Evolutionary conservation across 2,329 filamentous ascomycete species (phyloP), one percentile per base, ranked within the genome.

Genomic region (Juglanconis juglandina): DNA sequence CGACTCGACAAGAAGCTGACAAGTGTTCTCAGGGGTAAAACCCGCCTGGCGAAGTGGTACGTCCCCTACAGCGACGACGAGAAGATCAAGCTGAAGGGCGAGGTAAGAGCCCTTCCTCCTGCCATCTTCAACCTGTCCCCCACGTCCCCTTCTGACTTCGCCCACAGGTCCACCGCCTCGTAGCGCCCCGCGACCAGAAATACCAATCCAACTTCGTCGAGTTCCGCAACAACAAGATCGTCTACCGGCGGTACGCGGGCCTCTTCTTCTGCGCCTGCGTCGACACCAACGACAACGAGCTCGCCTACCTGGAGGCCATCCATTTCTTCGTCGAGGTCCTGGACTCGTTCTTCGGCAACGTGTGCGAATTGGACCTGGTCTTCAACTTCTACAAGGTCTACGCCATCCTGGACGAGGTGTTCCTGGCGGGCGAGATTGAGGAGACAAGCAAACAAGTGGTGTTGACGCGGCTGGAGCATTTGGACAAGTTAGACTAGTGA

Each of bases 161-260:
- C n/a, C 62, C 59, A 53, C 68, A 92, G 89, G 91, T 98, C 69
- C 95, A 99, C 82, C 93, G 95, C 65, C 92, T 99, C 68, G 94
- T 99, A 63, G 95, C 95, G 0, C 95, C 95, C 6, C 91, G 95
- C 72, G 95, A 99, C 77, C 95, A 99, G 74, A 99, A 99, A 75
- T 96, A 99, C 81, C 95, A 99, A 76, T 96, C 92, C 78, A 99
- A 99, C 80, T 99, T 99, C 72, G 95, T 99, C 82, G 95, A 99
- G 78, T 89, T 90, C 79, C 90, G 91, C 67, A 91, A 92, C 77
- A 92, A 94, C 73, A 98, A 97, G 80, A 90, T 99, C 69, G 92
- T 99, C 57, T 99, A 99, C 80, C 89, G 96, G 49, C 90, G 95
- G 64, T 99, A 99, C 77, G 95, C 95, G 0, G 95, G 95, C 0